phyloP scores from a whole-genome alignment of 352 stramenopile genomes.

The Phytophthora constricta region DNA sequence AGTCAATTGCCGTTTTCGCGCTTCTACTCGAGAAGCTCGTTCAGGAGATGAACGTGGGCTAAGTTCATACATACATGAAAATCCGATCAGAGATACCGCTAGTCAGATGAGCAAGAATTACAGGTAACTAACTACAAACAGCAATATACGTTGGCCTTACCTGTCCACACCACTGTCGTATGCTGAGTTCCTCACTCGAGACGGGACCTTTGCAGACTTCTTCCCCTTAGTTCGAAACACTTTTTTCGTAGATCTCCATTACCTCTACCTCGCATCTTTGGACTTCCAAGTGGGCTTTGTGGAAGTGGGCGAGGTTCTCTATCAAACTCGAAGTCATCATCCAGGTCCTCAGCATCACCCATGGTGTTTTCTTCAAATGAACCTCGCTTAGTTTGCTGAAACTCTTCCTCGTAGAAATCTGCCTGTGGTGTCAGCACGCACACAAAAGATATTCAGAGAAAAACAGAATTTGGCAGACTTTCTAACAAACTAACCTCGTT shows the following conservation, averaged over 20 bases:
- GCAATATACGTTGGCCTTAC: conserved; percentile 37
- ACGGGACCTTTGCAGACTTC: conserved; percentile 54
- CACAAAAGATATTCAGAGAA: conserved; percentile 7
- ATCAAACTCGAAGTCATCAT: conserved; percentile 92
- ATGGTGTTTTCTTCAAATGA: conserved; percentile 84
- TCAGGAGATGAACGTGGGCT: conserved; percentile 85
- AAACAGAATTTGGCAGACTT: not conserved
- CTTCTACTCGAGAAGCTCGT: conserved; percentile 55
- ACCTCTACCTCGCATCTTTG: conserved; percentile 54
- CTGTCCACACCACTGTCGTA: conserved; percentile 86
- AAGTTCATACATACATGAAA: conserved; percentile 36
- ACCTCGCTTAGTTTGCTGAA: conserved; percentile 62
- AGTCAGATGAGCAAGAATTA: not conserved
- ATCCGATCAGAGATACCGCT: not conserved
- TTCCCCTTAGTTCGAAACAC: conserved; percentile 56
- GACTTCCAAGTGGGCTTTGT: conserved; percentile 61
- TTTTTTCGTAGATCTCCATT: conserved; percentile 56
- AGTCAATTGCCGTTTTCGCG: conserved; percentile 44
- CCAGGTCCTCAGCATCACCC: conserved; percentile 78
- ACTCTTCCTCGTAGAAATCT: conserved; percentile 84
- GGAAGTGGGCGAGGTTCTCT: conserved; percentile 55
- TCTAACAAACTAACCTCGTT: conserved; percentile 64
- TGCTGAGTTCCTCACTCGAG: conserved; percentile 61
- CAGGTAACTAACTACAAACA: no score
- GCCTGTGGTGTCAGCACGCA: conserved; percentile 35